Percentiles rank a stretch among this genome's conserved stretches.
Evolutionary conservation across 177 flowering plant species (phyloP).

Genomic region (Telopea speciosissima): DNA sequence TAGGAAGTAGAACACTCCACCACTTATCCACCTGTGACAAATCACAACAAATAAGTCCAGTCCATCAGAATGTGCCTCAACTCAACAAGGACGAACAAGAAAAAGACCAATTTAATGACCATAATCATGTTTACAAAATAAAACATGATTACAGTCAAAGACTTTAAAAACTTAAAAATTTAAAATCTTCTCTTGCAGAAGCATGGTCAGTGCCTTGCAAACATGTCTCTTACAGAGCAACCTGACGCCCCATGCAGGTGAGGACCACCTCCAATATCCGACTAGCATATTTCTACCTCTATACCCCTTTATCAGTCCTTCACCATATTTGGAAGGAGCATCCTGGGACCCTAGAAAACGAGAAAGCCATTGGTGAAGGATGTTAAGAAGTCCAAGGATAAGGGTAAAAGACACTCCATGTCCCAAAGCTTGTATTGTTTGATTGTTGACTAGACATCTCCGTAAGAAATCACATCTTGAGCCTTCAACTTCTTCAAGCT

Average conservation of each 20-base stretch:
- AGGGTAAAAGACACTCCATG: background rate
- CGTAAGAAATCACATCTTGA: too few species aligned
- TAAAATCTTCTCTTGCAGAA: background rate
- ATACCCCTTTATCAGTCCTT: background rate
- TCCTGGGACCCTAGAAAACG: too few species aligned
- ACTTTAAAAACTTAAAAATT: too few species aligned
- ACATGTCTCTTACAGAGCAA: background rate
- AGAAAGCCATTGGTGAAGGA: background rate
- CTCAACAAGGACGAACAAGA: background rate
- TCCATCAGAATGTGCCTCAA: background rate
- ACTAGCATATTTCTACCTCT: background rate
- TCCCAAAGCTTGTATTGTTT: too few species aligned
- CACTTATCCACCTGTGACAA: conserved; percentile 68
- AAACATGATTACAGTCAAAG: background rate
- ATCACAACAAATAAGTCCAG: conserved; percentile 4
- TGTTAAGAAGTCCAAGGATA: background rate
- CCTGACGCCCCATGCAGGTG: background rate
- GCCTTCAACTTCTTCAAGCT: too few species aligned
- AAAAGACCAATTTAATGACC: background rate
- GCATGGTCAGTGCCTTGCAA: background rate
- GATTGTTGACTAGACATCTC: background rate
- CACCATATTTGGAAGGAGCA: background rate
- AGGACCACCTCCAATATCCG: background rate
- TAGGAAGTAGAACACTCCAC: conserved; percentile 88
- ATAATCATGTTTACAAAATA: too few species aligned